Conservation (phyloP, 169 alveolate genomes). For the Babesia ovis region DNA sequence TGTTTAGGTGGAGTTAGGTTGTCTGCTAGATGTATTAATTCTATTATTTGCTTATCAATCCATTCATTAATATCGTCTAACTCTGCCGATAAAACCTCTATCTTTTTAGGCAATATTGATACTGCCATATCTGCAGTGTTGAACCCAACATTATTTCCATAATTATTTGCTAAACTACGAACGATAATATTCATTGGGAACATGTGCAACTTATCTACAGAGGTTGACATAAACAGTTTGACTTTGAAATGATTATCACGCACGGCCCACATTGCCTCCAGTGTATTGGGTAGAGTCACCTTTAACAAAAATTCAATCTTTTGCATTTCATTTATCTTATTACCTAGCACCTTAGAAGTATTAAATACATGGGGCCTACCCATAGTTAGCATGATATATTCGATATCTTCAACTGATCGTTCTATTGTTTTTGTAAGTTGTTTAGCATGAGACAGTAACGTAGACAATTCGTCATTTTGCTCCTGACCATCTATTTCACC, state of each 20-base stretch:
- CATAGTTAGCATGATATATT: background rate
- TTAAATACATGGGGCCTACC: background rate
- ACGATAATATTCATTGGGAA: background rate
- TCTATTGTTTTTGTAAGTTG: background rate
- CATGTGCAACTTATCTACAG: background rate
- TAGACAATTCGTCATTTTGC: background rate
- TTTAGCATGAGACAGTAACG: background rate
- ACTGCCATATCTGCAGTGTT: background rate
- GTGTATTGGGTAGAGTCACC: background rate
- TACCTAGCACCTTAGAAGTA: background rate
- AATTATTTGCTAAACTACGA: background rate
- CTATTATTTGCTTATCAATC: background rate
- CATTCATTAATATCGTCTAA: background rate
- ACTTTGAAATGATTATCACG: background rate
- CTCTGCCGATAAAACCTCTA: background rate
- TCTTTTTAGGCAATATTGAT: background rate
- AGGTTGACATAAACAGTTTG: background rate
- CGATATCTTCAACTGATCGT: background rate
- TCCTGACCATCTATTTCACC: background rate
- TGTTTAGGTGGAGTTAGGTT: background rate
- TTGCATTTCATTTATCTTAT: background rate
- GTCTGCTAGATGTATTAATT: background rate
- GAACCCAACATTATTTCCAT: background rate
- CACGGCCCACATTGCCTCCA: background rate
- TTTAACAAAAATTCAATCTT: background rate